Conservation (phyloP, 495 filamentous ascomycete genomes). For the Neurospora hispaniola region DNA sequence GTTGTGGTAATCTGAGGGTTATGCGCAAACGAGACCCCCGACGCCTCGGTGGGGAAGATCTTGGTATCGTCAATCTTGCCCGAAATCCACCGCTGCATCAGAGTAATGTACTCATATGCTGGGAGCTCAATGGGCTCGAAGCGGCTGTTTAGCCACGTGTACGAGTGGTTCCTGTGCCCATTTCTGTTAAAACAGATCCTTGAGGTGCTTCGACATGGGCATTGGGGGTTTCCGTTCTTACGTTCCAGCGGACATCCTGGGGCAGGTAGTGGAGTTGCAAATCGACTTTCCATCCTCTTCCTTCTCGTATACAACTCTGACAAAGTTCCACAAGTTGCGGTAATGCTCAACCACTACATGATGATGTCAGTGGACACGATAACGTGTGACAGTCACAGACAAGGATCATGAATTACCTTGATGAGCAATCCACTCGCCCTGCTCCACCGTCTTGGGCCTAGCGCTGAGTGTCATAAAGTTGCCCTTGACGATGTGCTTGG, state of each 20-base stretch:
- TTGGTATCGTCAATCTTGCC: slow-evolving; percentile 79
- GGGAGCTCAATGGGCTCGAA: slow-evolving; percentile 58
- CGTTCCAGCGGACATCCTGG: slow-evolving; percentile 85
- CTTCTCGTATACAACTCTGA: slow-evolving; percentile 68
- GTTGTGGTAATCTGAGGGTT: slow-evolving; percentile 47
- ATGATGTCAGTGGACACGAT: neutral
- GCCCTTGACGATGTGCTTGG: slow-evolving; percentile 81
- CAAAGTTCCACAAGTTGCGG: slow-evolving; percentile 72
- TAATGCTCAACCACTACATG: slow-evolving; percentile 78
- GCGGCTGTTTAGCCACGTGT: slow-evolving; percentile 74
- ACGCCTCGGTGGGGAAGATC: slow-evolving; percentile 73
- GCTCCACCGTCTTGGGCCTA: slow-evolving; percentile 77
- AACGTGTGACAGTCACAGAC: neutral
- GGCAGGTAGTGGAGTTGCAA: slow-evolving; percentile 74
- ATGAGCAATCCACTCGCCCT: slow-evolving; percentile 89
- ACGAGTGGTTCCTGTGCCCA: slow-evolving; percentile 58
- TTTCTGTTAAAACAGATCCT: slow-evolving; percentile 2
- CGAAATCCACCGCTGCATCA: slow-evolving; percentile 88
- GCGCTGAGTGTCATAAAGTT: slow-evolving; percentile 93
- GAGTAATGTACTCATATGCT: slow-evolving; percentile 76
- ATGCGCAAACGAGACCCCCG: slow-evolving; percentile 45
- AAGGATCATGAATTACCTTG: slow-evolving; percentile 53
- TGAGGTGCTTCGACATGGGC: slow-evolving; percentile 9
- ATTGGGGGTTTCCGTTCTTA: slow-evolving; percentile 37
- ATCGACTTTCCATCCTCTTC: slow-evolving; percentile 62